phyloP scores from a whole-genome alignment of 192 early-diverging fungal genomes.

The Diversispora eburnea region DNA sequence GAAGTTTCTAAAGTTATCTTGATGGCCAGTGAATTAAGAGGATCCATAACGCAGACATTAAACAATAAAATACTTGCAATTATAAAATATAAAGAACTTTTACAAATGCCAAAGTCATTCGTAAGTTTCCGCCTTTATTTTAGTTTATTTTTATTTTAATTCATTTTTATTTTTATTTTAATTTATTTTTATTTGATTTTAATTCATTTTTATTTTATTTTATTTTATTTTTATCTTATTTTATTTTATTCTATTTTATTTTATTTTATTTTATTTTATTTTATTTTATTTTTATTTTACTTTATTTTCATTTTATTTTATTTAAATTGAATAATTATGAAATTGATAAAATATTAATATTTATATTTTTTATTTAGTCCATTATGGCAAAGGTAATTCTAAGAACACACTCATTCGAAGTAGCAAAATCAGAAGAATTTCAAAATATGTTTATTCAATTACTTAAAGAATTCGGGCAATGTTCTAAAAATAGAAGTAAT shows the following conservation, averaged over 20 bases:
- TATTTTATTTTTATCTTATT: no score
- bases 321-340: no score
- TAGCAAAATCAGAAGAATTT: neutral
- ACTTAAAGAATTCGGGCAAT: constrained; percentile 5
- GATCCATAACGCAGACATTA: constrained; percentile 6
- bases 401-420: neutral
- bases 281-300: neutral
- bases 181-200: neutral
- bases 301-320: no score
- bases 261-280: neutral
- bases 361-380: neutral
- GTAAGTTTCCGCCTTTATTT: neutral
- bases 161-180: neutral
- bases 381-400: neutral
- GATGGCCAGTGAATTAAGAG: neutral
- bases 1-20: constrained; percentile 14
- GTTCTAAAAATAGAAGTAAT: neutral
- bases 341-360: no score
- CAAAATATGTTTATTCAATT: neutral
- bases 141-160: neutral
- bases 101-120: constrained; percentile 6
- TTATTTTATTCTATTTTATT: neutral
- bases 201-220: neutral
- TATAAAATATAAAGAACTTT: constrained; percentile 4
- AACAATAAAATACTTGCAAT: neutral